These are phyloP conservation scores for Penicillium sp. DNA, from an alignment of 2,329 filamentous ascomycete species.

Conservation along the genomic window DNA sequence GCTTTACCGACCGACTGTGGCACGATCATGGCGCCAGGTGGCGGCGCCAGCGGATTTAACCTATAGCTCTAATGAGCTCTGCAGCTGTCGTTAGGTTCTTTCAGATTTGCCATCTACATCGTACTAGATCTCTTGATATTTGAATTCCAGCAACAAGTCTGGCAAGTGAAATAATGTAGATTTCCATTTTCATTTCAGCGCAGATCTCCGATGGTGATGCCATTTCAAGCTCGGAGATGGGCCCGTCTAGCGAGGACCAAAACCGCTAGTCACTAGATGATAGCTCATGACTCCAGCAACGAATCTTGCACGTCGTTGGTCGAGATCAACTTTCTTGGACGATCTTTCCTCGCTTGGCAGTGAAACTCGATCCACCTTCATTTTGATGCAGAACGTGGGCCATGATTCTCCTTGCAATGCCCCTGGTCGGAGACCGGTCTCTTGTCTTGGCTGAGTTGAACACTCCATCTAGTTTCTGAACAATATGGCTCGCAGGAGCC, in stretches of 20 bases:
- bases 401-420: conserved; percentile 9
- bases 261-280: conserved; percentile 5
- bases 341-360: conserved; percentile 16
- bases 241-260: conserved; percentile 11
- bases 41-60: conserved; percentile 4
- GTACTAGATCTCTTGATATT: no score
- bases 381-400: conserved; percentile 12
- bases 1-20: neutral
- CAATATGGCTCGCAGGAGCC: no score
- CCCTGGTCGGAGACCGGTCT: conserved; percentile 8
- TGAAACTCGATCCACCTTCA: conserved; percentile 10
- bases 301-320: neutral
- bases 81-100: conserved; percentile 2
- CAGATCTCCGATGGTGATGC: neutral
- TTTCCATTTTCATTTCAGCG: no score
- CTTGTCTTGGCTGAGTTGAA: conserved; percentile 1
- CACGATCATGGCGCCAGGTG: neutral
- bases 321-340: conserved; percentile 1
- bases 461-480: no score
- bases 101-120: neutral
- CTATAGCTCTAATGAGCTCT: conserved; percentile 7
- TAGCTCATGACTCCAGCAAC: conserved; percentile 4
- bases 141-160: no score
- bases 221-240: conserved; percentile 7
- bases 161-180: no score